phyloP scores from a whole-genome alignment of 805 yeast genomes.

The Middelhovenomyces tepae region DNA sequence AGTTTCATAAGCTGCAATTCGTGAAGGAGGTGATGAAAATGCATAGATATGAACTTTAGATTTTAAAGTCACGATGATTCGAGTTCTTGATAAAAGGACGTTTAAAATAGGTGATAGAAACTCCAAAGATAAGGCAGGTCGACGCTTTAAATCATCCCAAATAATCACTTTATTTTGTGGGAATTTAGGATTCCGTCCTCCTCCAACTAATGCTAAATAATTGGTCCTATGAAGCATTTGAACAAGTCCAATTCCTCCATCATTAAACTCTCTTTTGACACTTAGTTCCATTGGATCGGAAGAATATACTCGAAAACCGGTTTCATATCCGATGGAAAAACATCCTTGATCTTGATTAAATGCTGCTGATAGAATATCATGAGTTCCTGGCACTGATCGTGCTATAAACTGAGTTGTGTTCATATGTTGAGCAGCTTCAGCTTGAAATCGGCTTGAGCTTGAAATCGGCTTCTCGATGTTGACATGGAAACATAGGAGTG shows the following conservation, averaged over 20 bases:
- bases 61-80: slow-evolving; percentile 64
- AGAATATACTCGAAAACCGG: slow-evolving; percentile 78
- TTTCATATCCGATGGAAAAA: slow-evolving; percentile 72
- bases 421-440: too few relatives aligned
- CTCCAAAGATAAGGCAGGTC: slow-evolving; percentile 62
- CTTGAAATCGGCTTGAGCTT: too few relatives aligned
- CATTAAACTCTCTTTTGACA: slow-evolving; percentile 44
- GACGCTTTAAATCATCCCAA: slow-evolving; percentile 86
- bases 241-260: slow-evolving; percentile 63
- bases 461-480: too few relatives aligned
- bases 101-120: slow-evolving; percentile 68
- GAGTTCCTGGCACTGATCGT: too few relatives aligned
- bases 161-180: slow-evolving; percentile 73
- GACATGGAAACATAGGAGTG: too few relatives aligned
- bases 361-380: slow-evolving; percentile 50
- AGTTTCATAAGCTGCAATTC: slow-evolving; percentile 57
- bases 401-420: too few relatives aligned
- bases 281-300: slow-evolving; percentile 78
- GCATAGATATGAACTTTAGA: slow-evolving; percentile 67
- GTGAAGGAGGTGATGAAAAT: slow-evolving; percentile 70
- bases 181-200: slow-evolving; percentile 71
- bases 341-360: slow-evolving; percentile 91
- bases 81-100: slow-evolving; percentile 63
- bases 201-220: slow-evolving; percentile 83
- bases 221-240: slow-evolving; percentile 86